A percentile compares a stretch with the other conserved stretches of the same genome.
Evolutionary conservation across 2,329 filamentous ascomycete species (phyloP).

Genomic region (Fusarium pininemorale): DNA sequence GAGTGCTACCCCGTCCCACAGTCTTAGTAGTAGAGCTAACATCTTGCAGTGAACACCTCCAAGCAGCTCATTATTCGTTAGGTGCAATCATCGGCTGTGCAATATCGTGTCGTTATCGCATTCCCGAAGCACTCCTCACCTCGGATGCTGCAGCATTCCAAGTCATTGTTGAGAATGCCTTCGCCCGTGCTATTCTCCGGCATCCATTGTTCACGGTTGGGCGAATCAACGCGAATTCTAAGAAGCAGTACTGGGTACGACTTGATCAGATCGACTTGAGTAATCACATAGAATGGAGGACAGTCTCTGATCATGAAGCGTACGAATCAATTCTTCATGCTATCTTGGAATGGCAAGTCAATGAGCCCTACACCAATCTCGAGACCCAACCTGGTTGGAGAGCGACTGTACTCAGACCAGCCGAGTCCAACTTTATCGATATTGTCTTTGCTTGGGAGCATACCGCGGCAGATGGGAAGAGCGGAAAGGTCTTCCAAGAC

Average conservation of each 20-base stretch:
- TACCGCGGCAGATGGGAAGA: conserved; percentile 16
- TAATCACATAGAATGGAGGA: conserved; percentile 16
- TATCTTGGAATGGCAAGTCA: conserved; percentile 1
- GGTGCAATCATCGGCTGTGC: neutral
- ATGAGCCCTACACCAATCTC: neutral
- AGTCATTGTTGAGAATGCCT: neutral
- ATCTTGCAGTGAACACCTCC: neutral
- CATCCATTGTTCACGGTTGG: conserved; percentile 11
- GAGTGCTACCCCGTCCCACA: neutral
- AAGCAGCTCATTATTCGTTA: conserved; percentile 1
- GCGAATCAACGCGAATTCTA: neutral
- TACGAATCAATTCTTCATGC: neutral
- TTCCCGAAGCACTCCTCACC: neutral
- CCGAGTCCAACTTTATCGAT: neutral
- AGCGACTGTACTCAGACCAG: neutral
- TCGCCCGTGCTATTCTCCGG: neutral
- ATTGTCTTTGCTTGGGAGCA: conserved; percentile 26
- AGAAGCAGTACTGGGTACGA: conserved; percentile 10
- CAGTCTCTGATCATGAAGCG: neutral
- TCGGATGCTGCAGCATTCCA: neutral
- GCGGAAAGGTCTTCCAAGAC: conserved; percentile 9
- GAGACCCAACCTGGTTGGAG: conserved; percentile 9
- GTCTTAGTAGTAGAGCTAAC: neutral
- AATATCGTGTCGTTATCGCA: conserved; percentile 9
- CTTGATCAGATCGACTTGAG: conserved; percentile 7